phyloP scores from a whole-genome alignment of 306 rosid genomes.

The Gleditsia sinensis region DNA sequence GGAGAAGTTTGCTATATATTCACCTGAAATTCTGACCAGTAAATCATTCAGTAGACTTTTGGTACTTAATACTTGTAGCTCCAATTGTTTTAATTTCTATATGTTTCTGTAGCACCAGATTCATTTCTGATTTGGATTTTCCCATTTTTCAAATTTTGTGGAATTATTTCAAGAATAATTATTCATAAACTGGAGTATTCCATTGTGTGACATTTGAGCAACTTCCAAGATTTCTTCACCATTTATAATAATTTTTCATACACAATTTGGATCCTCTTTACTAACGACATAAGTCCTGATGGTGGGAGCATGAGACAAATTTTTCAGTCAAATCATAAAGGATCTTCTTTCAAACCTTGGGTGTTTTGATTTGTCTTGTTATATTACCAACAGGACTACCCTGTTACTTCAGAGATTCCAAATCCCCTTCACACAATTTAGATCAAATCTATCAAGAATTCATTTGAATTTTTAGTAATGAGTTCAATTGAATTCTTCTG shows the following conservation, averaged over 20 bases:
- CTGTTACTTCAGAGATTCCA: neutral
- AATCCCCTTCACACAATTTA: neutral
- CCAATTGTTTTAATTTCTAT: constrained; percentile 3
- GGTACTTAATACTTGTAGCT: constrained; percentile 48
- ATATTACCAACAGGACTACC: neutral
- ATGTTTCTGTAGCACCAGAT: neutral
- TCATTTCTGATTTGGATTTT: constrained; percentile 1
- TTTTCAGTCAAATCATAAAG: neutral
- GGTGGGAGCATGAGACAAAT: neutral
- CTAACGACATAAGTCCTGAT: neutral
- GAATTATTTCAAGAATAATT: neutral
- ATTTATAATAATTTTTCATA: neutral
- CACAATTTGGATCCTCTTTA: neutral
- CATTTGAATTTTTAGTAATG: too few species aligned
- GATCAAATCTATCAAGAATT: too few species aligned
- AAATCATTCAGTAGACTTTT: constrained; percentile 74
- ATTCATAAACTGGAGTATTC: neutral
- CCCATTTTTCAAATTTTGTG: neutral
- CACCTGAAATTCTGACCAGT: constrained; percentile 70
- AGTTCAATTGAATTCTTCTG: too few species aligned
- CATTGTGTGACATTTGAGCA: neutral
- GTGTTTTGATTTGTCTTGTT: neutral
- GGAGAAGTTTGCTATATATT: constrained; percentile 58
- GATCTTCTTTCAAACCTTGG: too few species aligned
- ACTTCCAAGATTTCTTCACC: neutral